Conservation (phyloP, 2,329 filamentous ascomycete genomes). For the Xylaria sp. region DNA sequence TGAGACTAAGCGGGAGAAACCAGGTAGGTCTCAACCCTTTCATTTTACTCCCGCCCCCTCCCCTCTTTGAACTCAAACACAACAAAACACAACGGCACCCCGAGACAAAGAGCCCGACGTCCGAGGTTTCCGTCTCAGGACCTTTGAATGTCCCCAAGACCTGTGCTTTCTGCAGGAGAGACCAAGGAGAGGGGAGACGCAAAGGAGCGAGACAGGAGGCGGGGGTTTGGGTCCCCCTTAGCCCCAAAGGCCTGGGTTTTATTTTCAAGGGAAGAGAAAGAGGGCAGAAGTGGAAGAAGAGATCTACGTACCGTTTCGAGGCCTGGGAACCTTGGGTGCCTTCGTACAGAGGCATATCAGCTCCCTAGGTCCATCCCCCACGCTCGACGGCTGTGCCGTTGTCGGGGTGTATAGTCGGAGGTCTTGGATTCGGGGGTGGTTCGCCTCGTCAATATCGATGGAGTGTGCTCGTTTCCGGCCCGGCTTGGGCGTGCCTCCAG, state of each 20-base stretch:
- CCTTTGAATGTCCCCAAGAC: conserved; percentile 19
- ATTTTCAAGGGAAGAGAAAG: conserved; percentile 8
- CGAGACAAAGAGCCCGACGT: conserved; percentile 30
- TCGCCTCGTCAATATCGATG: conserved; percentile 50
- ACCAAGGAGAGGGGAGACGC: conserved; percentile 11
- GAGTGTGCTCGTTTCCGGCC: conserved; percentile 48
- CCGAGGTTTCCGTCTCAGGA: conserved; percentile 34
- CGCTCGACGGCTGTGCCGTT: conserved; percentile 24
- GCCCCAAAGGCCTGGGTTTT: conserved; percentile 1
- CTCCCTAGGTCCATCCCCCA: conserved; percentile 38
- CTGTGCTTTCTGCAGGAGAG: conserved; percentile 4
- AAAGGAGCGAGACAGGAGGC: conserved; percentile 14
- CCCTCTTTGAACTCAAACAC: conserved; percentile 20
- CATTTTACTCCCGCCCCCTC: conserved; percentile 22
- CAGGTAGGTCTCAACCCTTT: conserved; percentile 30
- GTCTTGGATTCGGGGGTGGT: conserved; percentile 39
- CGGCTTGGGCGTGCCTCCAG: conserved; percentile 8
- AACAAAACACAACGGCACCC: conserved; percentile 20
- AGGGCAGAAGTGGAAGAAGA: conserved; percentile 14
- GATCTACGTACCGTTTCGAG: conserved; percentile 57
- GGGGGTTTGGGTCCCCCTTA: conserved; percentile 11
- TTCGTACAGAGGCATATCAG: conserved; percentile 60
- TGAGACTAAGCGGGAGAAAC: conserved; percentile 21
- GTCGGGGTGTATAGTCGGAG: conserved; percentile 42
- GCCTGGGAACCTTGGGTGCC: conserved; percentile 59